Conservation (phyloP, 257 asterid species). For the Solanum megistacrolobum region DNA sequence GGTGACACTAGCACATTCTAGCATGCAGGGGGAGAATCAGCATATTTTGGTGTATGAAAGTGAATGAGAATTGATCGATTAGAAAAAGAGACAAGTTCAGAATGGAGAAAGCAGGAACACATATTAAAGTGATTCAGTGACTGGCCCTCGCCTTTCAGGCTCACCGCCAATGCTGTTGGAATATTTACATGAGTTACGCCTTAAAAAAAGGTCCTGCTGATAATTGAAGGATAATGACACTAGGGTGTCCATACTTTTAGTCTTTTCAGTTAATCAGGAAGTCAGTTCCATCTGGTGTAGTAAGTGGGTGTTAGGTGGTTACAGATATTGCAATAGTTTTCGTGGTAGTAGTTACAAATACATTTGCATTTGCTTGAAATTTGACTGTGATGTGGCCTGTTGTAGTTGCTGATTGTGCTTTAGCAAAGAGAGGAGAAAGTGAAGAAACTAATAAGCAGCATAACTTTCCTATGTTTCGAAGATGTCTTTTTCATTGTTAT, state of each 20-base stretch:
- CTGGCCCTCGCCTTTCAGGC: neutral
- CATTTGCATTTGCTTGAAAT: neutral
- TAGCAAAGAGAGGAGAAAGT: neutral
- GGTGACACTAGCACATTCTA: neutral
- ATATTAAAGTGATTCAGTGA: neutral
- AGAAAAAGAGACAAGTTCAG: neutral
- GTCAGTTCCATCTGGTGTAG: neutral
- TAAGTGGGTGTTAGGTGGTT: neutral
- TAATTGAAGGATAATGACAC: neutral
- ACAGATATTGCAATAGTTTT: neutral
- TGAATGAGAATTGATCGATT: neutral
- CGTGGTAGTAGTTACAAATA: neutral
- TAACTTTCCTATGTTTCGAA: neutral
- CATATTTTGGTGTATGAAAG: neutral
- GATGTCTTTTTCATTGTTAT: neutral
- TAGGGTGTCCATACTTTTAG: neutral
- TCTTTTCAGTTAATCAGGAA: neutral
- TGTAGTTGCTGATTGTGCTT: neutral
- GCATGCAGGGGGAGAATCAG: neutral
- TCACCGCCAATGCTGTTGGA: neutral
- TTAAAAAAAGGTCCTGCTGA: neutral
- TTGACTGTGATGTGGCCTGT: neutral
- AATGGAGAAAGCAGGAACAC: neutral
- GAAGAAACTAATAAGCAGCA: neutral
- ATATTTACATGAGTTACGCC: neutral